Conservation (phyloP, 2,329 filamentous ascomycete genomes). For the Periconia digitata region DNA sequence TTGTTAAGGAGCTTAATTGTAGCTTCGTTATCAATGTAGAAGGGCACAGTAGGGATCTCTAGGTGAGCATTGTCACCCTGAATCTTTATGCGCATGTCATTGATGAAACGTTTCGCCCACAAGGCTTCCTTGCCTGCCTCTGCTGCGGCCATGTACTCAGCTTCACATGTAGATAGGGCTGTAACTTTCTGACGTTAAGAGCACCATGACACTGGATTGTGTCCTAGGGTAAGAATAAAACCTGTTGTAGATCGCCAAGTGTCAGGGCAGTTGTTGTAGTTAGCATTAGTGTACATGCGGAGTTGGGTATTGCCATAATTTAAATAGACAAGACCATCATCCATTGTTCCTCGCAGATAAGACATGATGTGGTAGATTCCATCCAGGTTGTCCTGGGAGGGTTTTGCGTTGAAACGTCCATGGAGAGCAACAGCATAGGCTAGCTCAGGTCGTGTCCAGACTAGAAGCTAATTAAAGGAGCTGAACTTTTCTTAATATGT, state of each 20-base stretch:
- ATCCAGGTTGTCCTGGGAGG: neutral
- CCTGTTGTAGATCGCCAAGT: slow-evolving; percentile 21
- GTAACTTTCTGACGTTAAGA: slow-evolving; percentile 19
- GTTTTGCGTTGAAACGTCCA: neutral
- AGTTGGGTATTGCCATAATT: neutral
- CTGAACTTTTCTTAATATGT: neutral
- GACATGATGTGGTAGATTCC: neutral
- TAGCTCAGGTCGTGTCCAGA: neutral
- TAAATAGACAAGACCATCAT: neutral
- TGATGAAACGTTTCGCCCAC: slow-evolving; percentile 14
- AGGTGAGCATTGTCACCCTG: too few species aligned
- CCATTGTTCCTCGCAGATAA: neutral
- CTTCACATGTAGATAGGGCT: slow-evolving; percentile 20
- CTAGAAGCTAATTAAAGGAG: neutral
- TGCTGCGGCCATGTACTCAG: slow-evolving; percentile 19
- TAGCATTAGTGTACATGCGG: slow-evolving; percentile 7
- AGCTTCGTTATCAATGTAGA: slow-evolving; percentile 11
- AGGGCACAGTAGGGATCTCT: neutral
- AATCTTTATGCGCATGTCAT: slow-evolving; percentile 4
- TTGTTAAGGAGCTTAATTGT: slow-evolving; percentile 3
- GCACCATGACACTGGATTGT: slow-evolving; percentile 20
- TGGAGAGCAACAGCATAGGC: neutral
- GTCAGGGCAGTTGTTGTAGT: slow-evolving; percentile 12
- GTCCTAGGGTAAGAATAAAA: slow-evolving; percentile 20
- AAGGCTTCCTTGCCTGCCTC: slow-evolving; percentile 22